Conservation (phyloP, 2,329 filamentous ascomycete species). For the Aspergillus hortae region DNA sequence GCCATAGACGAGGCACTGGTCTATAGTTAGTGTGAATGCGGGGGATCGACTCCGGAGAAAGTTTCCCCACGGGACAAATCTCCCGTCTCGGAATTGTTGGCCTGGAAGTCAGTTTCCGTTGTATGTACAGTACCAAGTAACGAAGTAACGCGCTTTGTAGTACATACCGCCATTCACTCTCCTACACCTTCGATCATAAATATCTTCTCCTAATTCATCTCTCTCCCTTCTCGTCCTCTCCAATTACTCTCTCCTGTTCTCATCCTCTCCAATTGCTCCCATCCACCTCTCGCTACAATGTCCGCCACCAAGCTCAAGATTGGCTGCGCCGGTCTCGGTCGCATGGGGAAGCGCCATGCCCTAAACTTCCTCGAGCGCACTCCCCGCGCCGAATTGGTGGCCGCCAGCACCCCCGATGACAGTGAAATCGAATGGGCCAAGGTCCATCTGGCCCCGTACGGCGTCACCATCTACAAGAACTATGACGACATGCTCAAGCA, state of each 20-base stretch:
- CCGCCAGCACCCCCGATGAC: conserved; percentile 46
- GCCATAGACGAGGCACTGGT: not conserved
- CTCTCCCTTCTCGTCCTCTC: not conserved
- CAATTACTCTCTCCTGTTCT: too few species aligned
- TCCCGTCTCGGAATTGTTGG: not conserved
- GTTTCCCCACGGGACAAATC: not conserved
- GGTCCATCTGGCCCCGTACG: conserved; percentile 48
- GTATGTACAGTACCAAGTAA: not conserved
- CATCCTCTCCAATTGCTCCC: not conserved
- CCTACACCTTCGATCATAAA: not conserved
- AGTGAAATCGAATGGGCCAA: conserved; percentile 50
- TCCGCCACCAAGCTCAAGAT: conserved; percentile 38
- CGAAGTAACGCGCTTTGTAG: not conserved
- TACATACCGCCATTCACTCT: not conserved
- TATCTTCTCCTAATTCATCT: not conserved
- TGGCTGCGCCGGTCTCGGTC: conserved; percentile 49
- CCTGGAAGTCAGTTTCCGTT: not conserved
- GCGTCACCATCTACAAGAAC: conserved; percentile 51
- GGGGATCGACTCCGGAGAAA: not conserved
- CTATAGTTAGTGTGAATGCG: not conserved
- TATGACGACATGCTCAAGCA: conserved; percentile 58
- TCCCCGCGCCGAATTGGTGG: conserved; percentile 49
- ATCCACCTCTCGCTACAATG: conserved; percentile 12
- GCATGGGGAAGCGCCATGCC: conserved; percentile 51
- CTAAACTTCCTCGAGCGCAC: conserved; percentile 47